phyloP scores from a whole-genome alignment of 1,284 basidiomycete species.

The Lentinula novae-zelandiae region DNA sequence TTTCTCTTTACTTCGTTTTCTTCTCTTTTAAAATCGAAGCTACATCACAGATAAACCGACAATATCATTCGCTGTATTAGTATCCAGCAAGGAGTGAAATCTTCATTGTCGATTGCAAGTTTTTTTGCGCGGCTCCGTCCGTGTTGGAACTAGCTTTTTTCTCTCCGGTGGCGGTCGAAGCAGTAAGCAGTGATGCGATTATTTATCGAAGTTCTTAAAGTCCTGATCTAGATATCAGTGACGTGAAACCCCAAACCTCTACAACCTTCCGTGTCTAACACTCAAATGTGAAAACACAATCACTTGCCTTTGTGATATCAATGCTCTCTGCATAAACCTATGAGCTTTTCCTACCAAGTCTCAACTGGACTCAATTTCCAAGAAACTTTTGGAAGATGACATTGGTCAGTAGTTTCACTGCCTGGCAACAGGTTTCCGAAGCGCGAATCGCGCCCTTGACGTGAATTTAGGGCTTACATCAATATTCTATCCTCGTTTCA shows the following conservation, averaged over 20 bases:
- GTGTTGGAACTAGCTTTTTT: not conserved
- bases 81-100: not conserved
- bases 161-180: not conserved
- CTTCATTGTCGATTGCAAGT: not conserved
- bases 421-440: slow-evolving; percentile 3
- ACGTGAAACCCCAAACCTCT: not conserved
- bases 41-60: not conserved
- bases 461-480: slow-evolving; percentile 4
- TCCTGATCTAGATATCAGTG: not conserved
- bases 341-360: not conserved
- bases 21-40: not conserved
- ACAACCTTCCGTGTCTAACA: not conserved
- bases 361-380: not conserved
- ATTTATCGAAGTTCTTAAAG: not conserved
- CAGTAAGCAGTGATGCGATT: not conserved
- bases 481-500: slow-evolving; percentile 10
- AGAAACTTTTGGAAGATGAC: not conserved
- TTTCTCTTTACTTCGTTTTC: not conserved
- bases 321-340: not conserved
- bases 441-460: slow-evolving; percentile 7
- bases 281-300: not conserved
- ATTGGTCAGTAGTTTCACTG: not conserved
- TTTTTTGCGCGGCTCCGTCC: not conserved
- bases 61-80: not conserved
- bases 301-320: not conserved